Conservation (phyloP, 768 basidiomycete species). For the Ephemerocybe angulata region DNA sequence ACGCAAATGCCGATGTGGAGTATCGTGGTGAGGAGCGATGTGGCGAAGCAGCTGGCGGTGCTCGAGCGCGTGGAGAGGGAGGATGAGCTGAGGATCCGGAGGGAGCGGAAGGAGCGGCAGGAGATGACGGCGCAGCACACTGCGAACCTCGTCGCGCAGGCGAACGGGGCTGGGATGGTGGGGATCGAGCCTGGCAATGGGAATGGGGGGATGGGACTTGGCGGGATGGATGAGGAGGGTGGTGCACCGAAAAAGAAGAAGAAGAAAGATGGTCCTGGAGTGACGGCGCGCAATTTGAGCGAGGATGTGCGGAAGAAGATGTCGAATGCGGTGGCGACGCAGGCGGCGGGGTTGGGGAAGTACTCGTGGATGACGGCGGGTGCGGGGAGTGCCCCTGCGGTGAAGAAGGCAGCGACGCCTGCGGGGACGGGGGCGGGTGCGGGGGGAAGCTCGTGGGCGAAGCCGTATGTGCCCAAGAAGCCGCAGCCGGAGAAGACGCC, state of each 20-base stretch:
- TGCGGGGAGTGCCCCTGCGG: slow-evolving; percentile 26
- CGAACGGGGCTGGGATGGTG: slow-evolving; percentile 20
- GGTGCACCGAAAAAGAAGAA: slow-evolving; percentile 72
- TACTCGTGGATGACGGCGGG: slow-evolving; percentile 87
- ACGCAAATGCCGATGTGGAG: slow-evolving; percentile 71
- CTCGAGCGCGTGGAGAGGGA: slow-evolving; percentile 80
- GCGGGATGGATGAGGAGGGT: slow-evolving; percentile 21
- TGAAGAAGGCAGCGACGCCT: slow-evolving; percentile 26
- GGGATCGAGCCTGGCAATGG: slow-evolving; percentile 48
- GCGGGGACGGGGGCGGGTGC: slow-evolving; percentile 9
- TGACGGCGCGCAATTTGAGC: slow-evolving; percentile 84
- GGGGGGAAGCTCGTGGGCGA: slow-evolving; percentile 48
- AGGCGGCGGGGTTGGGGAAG: slow-evolving; percentile 81
- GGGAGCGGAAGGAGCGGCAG: slow-evolving; percentile 75
- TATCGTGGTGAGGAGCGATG: slow-evolving; percentile 70
- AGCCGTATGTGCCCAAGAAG: slow-evolving; percentile 48
- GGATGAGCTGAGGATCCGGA: slow-evolving; percentile 70
- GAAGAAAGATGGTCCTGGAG: slow-evolving; percentile 80
- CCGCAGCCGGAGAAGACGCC: slow-evolving; percentile 1
- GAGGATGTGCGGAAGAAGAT: slow-evolving; percentile 91
- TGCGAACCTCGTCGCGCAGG: slow-evolving; percentile 58
- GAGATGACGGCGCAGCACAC: slow-evolving; percentile 71
- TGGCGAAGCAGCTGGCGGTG: slow-evolving; percentile 70
- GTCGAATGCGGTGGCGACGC: slow-evolving; percentile 85
- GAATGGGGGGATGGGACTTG: slow-evolving; percentile 10